Conservation (phyloP, 805 yeast genomes). For the Wickerhamiella sorbophila region DNA sequence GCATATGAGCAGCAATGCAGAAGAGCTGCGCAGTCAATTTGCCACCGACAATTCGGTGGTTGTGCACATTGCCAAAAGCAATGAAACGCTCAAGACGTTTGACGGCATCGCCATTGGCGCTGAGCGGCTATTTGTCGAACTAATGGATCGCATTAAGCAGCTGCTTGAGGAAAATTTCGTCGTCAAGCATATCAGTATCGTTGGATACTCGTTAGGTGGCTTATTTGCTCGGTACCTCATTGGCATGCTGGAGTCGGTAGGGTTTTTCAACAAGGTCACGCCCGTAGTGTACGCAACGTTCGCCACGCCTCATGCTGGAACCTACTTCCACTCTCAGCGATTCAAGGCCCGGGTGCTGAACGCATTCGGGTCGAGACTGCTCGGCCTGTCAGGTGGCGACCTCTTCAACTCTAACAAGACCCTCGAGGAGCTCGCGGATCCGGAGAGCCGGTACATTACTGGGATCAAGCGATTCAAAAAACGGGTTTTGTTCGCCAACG, state of each 20-base stretch:
- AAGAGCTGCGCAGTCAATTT: slow-evolving; percentile 27
- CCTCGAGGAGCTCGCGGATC: slow-evolving; percentile 40
- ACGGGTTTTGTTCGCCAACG: slow-evolving; percentile 54
- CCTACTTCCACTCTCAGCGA: slow-evolving; percentile 31
- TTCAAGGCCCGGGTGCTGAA: slow-evolving; percentile 30
- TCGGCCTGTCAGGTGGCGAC: slow-evolving; percentile 64
- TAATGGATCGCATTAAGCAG: slow-evolving; percentile 28
- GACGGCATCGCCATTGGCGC: slow-evolving; percentile 63
- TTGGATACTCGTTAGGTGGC: slow-evolving; percentile 91
- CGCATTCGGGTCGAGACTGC: slow-evolving; percentile 36
- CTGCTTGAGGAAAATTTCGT: slow-evolving; percentile 25
- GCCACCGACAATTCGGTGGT: slow-evolving; percentile 28
- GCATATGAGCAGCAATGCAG: slow-evolving; percentile 38
- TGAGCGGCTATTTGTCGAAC: slow-evolving; percentile 52
- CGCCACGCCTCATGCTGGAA: slow-evolving; percentile 60
- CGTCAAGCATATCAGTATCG: slow-evolving; percentile 50
- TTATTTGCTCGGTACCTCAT: slow-evolving; percentile 60
- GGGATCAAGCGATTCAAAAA: slow-evolving; percentile 46
- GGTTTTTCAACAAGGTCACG: slow-evolving; percentile 39
- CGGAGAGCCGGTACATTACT: slow-evolving; percentile 31
- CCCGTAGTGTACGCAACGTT: slow-evolving; percentile 56
- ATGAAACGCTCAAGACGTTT: slow-evolving; percentile 60
- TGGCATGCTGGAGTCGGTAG: slow-evolving; percentile 44
- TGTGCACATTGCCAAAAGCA: slow-evolving; percentile 37
- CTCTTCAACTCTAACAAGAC: slow-evolving; percentile 41